phyloP scores from a whole-genome alignment of 2,329 filamentous ascomycete genomes.

The Colletotrichum higginsianum region DNA sequence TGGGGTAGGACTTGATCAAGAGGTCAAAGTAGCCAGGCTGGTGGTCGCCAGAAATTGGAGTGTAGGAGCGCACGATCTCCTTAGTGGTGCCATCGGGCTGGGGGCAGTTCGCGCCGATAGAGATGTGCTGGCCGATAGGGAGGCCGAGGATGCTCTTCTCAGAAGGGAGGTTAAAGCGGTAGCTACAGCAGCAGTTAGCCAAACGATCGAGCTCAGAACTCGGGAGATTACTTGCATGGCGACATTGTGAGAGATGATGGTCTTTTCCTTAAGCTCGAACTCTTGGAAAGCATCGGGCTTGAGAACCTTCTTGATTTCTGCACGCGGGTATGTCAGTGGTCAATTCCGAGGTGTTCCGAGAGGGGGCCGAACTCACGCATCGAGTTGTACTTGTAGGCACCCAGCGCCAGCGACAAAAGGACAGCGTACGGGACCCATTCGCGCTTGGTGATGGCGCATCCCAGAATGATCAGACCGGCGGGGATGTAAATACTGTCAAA shows the following conservation, averaged over 20 bases:
- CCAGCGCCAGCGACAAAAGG: constrained; percentile 75
- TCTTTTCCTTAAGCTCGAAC: constrained; percentile 95
- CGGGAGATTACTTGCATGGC: constrained; percentile 78
- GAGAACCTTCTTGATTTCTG: constrained; percentile 85
- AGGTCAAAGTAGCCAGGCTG: constrained; percentile 95
- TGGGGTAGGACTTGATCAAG: constrained; percentile 97
- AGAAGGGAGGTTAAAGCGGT: constrained; percentile 90
- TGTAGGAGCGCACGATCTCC: constrained; percentile 93
- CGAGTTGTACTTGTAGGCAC: constrained; percentile 79
- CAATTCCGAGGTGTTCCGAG: constrained; percentile 31
- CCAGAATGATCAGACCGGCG: constrained; percentile 82
- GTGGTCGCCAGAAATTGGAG: constrained; percentile 90
- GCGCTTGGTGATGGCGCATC: constrained; percentile 82
- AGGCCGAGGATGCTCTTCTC: constrained; percentile 89
- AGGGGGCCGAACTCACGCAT: constrained; percentile 70
- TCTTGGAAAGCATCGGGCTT: constrained; percentile 92
- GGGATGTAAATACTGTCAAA: constrained; percentile 89
- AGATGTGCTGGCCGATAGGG: constrained; percentile 99
- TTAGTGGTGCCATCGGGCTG: constrained; percentile 80
- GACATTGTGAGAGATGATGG: constrained; percentile 95
- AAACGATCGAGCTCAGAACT: constrained; percentile 17
- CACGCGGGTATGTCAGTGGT: constrained; percentile 27
- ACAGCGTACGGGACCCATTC: constrained; percentile 83
- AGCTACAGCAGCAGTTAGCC: constrained; percentile 65
- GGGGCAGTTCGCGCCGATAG: constrained; percentile 83